Evolutionary conservation across 352 stramenopile genomes (phyloP).

Genomic region (Phytophthora pini): DNA sequence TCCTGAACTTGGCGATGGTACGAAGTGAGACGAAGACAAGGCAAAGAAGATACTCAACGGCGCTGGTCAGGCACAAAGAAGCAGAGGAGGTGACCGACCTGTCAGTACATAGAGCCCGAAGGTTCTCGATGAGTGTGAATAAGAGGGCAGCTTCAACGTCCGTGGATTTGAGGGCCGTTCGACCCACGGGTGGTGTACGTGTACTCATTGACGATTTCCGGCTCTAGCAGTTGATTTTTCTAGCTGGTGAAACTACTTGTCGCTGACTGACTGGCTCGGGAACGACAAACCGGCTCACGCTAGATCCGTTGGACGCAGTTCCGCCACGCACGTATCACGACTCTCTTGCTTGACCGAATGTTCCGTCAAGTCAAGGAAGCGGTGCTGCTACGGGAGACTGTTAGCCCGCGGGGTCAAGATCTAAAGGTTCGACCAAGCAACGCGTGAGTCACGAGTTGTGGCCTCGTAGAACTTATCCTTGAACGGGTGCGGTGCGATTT

Average conservation of each 20-base stretch:
- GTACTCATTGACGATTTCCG: constrained; percentile 22
- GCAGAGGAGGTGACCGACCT: constrained; percentile 24
- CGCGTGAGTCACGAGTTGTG: constrained; percentile 24
- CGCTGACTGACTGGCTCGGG: constrained; percentile 7
- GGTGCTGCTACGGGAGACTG: constrained; percentile 11
- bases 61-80: constrained; percentile 23
- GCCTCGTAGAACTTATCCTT: constrained; percentile 18
- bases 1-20: constrained; percentile 16
- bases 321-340: constrained; percentile 17
- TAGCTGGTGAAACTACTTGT: constrained; percentile 15
- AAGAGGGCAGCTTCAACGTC: constrained; percentile 25
- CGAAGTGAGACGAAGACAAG: constrained; percentile 21
- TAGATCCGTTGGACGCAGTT: constrained; percentile 4
- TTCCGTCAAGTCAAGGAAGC: constrained; percentile 17
- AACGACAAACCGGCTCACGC: constrained; percentile 27
- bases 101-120: constrained; percentile 34
- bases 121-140: constrained; percentile 18
- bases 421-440: constrained; percentile 27
- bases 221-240: constrained; percentile 31
- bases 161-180: constrained; percentile 3
- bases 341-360: constrained; percentile 24
- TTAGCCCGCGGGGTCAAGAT: not conserved
- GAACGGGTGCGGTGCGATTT: constrained; percentile 22
- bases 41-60: constrained; percentile 28
- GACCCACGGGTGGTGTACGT: not conserved